phyloP scores from a whole-genome alignment of 176 grass and related monocot genomes.

The Dendrocalamus sinicus region DNA sequence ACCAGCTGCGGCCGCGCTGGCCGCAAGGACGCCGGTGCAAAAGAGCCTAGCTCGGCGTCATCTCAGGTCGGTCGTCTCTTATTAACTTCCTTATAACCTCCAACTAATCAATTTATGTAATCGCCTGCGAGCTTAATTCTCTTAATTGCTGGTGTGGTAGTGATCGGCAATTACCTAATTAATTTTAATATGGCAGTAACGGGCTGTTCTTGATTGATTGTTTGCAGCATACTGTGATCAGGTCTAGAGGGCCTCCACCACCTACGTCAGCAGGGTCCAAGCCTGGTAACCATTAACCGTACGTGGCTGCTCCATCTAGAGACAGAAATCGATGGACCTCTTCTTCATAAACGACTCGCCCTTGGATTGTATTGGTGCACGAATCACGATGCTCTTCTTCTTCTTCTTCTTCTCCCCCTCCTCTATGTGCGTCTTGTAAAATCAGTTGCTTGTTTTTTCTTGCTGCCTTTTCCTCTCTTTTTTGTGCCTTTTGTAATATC shows the following conservation, averaged over 20 bases:
- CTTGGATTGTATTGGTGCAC: not conserved
- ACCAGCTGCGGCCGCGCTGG: slow-evolving; percentile 39
- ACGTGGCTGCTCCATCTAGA: not conserved
- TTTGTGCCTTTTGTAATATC: not conserved
- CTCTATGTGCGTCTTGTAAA: not conserved
- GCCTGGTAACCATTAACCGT: slow-evolving; percentile 4
- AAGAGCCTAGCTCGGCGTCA: slow-evolving; percentile 19
- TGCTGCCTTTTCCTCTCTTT: not conserved
- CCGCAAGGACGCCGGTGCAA: slow-evolving; percentile 40
- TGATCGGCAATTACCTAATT: not conserved
- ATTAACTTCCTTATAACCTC: not conserved
- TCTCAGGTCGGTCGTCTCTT: slow-evolving; percentile 29
- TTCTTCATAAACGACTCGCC: not conserved
- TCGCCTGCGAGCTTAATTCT: not conserved
- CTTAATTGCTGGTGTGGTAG: not conserved
- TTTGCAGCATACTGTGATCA: slow-evolving; percentile 46
- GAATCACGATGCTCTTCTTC: not conserved
- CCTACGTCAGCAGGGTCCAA: not conserved
- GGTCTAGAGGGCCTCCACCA: slow-evolving; percentile 35
- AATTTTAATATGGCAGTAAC: too few relatives aligned
- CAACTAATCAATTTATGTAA: not conserved
- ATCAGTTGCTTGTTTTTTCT: slow-evolving; percentile 6
- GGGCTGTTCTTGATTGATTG: not conserved
- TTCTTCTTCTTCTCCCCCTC: not conserved
- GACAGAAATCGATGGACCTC: not conserved